Evolutionary conservation across 1,139 yeast genomes (phyloP).

Genomic region (Blastobotrys persicus): DNA sequence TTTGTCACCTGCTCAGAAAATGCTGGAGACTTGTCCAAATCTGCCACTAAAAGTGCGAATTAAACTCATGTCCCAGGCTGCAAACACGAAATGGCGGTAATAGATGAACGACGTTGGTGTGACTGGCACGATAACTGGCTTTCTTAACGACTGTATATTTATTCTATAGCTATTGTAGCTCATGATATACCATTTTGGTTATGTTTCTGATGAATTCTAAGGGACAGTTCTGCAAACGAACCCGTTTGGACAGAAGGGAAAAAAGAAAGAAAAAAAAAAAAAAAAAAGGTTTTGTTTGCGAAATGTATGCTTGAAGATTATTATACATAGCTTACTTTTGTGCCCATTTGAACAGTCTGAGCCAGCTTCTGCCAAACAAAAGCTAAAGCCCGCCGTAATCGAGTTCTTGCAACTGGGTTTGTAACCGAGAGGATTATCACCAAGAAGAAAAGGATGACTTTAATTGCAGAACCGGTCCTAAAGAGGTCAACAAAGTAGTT

Average conservation of each 20-base stretch:
- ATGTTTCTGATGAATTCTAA: too few relatives aligned
- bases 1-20: conserved; percentile 4
- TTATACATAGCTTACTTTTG: conserved; percentile 29
- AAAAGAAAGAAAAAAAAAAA: background rate
- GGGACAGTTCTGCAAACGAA: too few relatives aligned
- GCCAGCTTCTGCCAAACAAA: conserved; percentile 23
- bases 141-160: background rate
- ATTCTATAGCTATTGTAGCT: background rate
- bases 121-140: background rate
- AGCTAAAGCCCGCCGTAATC: conserved; percentile 16
- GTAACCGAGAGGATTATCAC: conserved; percentile 23
- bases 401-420: conserved; percentile 19
- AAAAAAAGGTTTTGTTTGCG: too few relatives aligned
- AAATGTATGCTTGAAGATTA: too few relatives aligned
- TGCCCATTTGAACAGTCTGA: conserved; percentile 28
- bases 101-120: background rate
- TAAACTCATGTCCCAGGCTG: conserved; percentile 7
- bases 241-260: too few relatives aligned
- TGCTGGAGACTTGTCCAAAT: conserved; percentile 7
- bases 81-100: conserved; percentile 6
- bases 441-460: conserved; percentile 19
- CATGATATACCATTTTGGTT: too few relatives aligned
- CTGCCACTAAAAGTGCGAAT: conserved; percentile 7
- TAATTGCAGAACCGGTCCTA: conserved; percentile 13
- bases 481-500: conserved; percentile 12